Evolutionary conservation across 352 stramenopile genomes (phyloP), one percentile per base, ranked within the genome.

Genomic region (Lagenidium sp.): DNA sequence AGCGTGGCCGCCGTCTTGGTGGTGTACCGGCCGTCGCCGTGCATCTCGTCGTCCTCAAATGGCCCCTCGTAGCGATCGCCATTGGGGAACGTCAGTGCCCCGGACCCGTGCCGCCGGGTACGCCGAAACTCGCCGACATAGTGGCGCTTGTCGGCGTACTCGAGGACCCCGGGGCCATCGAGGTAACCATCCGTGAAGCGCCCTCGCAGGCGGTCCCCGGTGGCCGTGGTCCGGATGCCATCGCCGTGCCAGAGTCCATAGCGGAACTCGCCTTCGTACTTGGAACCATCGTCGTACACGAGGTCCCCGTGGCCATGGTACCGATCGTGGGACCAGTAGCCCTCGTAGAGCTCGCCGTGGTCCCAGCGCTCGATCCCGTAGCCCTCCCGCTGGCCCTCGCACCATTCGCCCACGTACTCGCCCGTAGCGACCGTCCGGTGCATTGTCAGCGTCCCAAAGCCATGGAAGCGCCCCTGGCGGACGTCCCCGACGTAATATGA

Each of bases 1-100:
- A n/a, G n/a, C 1, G 28, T 42, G 19, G 30, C 42, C 4, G 36
- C 28, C 6, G 37, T 25, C 6, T 70, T 65, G 4, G 66, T 73
- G 24, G 74, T 68, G 44, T 68, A 76, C 13, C 65, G 70, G 7
- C 88, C 89, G 28, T 93, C 74, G 2, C 92, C 92, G 38, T 97
- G 75, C 50, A 79, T 83, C 35, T 80, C 61, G 22, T 93, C 85
- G 23, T 91, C 40, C 44, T 79, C 62, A 48, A 94, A 97, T 26
- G 86, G 62, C 5, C 91, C 91, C 55, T 95, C 82, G 57, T 97
- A 97, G 1, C 68, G 66, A 41, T 96, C 91, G 3, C 89, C 87
- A 38, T 89, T 95, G 0, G 78, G 60, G 45, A 94, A 95, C 2
- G 72, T 84, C 12, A 97, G 44, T 23, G 83, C 64, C 4, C 90